Conservation (phyloP, 2,329 filamentous ascomycete genomes). For the Aspergillus sp. region DNA sequence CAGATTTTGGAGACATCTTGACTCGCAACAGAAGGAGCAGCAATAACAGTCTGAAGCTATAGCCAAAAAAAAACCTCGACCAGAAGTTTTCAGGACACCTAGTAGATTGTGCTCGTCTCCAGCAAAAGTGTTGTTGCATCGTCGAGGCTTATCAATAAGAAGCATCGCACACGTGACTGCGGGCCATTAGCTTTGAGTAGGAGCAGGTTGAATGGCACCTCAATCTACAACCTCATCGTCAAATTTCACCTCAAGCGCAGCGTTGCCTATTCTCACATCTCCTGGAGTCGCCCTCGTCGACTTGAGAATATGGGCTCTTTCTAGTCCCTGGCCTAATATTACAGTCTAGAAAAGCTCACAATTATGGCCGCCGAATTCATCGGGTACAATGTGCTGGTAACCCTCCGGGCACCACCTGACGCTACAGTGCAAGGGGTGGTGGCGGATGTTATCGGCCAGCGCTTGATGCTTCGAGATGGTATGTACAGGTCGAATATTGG, state of each 20-base stretch:
- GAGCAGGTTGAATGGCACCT: conserved; percentile 23
- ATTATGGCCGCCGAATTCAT: conserved; percentile 72
- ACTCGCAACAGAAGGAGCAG: no score
- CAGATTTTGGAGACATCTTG: no score
- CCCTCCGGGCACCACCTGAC: conserved; percentile 67
- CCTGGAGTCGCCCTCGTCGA: neutral
- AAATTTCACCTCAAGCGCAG: conserved; percentile 14
- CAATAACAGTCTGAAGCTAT: no score
- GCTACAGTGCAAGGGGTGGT: conserved; percentile 72
- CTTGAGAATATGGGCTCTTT: conserved; percentile 15
- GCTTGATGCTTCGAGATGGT: conserved; percentile 75
- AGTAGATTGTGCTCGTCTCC: neutral
- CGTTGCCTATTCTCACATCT: conserved; percentile 1
- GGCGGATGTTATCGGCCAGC: conserved; percentile 69
- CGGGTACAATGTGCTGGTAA: conserved; percentile 76
- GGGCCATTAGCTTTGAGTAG: conserved; percentile 18
- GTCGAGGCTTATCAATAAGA: conserved; percentile 31
- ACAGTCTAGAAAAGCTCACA: neutral
- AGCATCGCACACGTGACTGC: conserved; percentile 28
- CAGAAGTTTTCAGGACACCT: neutral
- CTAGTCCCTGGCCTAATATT: conserved; percentile 1
- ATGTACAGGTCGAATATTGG: conserved; percentile 28
- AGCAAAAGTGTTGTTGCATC: neutral
- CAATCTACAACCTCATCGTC: conserved; percentile 20
- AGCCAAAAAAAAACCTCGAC: no score